Base-by-base conservation (phyloP, 2,329 filamentous ascomycete genomes). In the Botrytis fabae region DNA sequence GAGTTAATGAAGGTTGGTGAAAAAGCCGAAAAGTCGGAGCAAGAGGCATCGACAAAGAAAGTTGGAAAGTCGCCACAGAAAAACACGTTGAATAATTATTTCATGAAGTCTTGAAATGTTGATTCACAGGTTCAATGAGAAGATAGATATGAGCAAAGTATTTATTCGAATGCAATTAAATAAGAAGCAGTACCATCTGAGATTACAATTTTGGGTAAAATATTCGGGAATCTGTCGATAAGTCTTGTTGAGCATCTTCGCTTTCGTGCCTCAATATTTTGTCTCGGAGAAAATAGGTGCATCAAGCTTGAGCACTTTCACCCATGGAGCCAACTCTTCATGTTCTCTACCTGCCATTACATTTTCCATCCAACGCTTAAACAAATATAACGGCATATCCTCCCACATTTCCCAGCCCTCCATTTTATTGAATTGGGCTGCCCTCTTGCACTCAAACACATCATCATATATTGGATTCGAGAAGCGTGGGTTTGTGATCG, bases 21-120 rank as follows among this genome's bases (percentile, higher is more conserved):
- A 80, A 90, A 87, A 78, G 74, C 75, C 9, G 76, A 79, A 40
- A 78, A 81, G 20, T 82, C 81, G 66, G 78, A 80, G 40, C 78
- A 76, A 65, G 81, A 79, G 68, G 80, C 78, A 12, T 78, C 73
- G 61, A 80, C 80, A 73, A 82, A 80, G 74, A 84, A 83, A 75
- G 80, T 80, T 74, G n/a, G 78, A 78, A 28, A 82, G 82, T 63
- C 57, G 12, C 54, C 72, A n/a, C 86, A 88, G 80, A 85, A 84
- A 71, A 89, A 88, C 76, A 89, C 86, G 0, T 74, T 89, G 75
- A 83, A 82, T 76, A 87, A 87, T 75, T 89, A 89, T 74, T 90
- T 89, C 75, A 82, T 79, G 12, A 87, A 85, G 69, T 57, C 73
- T 68, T 78, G 69, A 77, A 18, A 65, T 44, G 1, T 1, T 57